Base-by-base conservation (phyloP, 2,329 filamentous ascomycete genomes). In the Cordyceps sp. region DNA sequence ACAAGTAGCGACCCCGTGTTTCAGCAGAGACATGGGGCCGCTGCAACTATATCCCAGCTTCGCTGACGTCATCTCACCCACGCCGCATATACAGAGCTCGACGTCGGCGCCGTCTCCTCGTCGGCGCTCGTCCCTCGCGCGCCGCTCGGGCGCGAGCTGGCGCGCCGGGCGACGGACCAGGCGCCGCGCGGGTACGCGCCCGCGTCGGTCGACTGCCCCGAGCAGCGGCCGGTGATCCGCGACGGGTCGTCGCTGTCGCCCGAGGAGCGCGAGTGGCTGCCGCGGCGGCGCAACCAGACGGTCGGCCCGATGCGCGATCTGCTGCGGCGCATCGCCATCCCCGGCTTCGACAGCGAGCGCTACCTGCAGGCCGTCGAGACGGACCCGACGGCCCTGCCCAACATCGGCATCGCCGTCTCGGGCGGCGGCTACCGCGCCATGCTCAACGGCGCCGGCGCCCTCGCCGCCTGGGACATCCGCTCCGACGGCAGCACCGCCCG, bases 391-490 rank as follows among this genome's bases (percentile, higher is more conserved):
- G 52, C 57, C 20, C 51, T 64, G 37, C 64, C 64, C 32, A 65
- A 62, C 42, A 74, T 93, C 38, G 83, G 65, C n/a, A 69, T 93
- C 39, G 81, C 84, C 9, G 61, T 80, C 27, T 90, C 82, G 0
- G 84, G 84, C 10, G 85, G 85, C 48, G 85, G 85, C 22, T 93
- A 90, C 50, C 67, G 85, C 34, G 84, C 85, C n/a, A 64, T 92
- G 58, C 62, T 86, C 59, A 88, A 80, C 47, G 84, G 82, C 24
- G 85, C 77, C n/a, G 85, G 85, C 37, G 78, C 77, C 26, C 45
- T 93, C 13, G 70, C 79, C 18, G 84, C 84, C 1, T 86, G 84
- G 42, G 85, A 93, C 50, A 69, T 56, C 43, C 70, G 85, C 15
- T 85, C 79, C 0, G 49, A 61, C 0, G 52, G 52, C 20, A 54